Evolutionary conservation across 2,329 filamentous ascomycete species (phyloP).

Genomic region (Ceratocystis lukuohia): DNA sequence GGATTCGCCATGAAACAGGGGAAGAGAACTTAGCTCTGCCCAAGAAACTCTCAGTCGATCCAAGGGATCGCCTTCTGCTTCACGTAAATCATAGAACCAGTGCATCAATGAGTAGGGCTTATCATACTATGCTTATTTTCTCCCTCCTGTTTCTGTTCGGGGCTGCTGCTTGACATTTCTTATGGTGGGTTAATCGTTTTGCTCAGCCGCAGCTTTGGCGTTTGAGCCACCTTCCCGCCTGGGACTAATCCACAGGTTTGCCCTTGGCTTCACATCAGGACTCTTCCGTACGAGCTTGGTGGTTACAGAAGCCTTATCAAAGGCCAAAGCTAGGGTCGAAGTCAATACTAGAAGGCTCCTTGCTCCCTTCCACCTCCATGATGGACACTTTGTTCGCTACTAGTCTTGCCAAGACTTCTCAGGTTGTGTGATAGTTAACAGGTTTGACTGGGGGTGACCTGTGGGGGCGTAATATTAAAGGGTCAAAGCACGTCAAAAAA

Average conservation of each 20-base stretch:
- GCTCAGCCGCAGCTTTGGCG: not conserved
- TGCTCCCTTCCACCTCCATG: not conserved
- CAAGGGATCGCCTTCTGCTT: not conserved
- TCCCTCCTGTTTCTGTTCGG: too few relatives aligned
- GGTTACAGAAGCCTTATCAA: too few relatives aligned
- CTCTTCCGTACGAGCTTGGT: too few relatives aligned
- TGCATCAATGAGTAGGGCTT: too few relatives aligned
- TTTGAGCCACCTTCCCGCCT: not conserved
- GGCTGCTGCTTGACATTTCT: not conserved
- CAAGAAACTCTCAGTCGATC: not conserved
- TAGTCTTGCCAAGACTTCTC: constrained; percentile 6
- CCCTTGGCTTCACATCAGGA: too few relatives aligned
- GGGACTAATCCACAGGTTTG: too few relatives aligned
- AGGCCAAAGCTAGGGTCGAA: too few relatives aligned
- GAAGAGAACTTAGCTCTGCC: not conserved
- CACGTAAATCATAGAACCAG: too few relatives aligned
- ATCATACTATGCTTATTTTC: too few relatives aligned
- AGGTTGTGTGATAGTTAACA: not conserved
- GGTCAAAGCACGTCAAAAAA: not conserved
- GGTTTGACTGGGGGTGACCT: not conserved
- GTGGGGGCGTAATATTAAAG: not conserved
- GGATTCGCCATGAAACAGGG: not conserved
- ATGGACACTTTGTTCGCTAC: not conserved
- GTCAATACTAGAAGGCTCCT: too few relatives aligned
- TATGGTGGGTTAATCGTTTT: not conserved